Conservation (phyloP, 2,329 filamentous ascomycete species). For the Fusarium sp. region DNA sequence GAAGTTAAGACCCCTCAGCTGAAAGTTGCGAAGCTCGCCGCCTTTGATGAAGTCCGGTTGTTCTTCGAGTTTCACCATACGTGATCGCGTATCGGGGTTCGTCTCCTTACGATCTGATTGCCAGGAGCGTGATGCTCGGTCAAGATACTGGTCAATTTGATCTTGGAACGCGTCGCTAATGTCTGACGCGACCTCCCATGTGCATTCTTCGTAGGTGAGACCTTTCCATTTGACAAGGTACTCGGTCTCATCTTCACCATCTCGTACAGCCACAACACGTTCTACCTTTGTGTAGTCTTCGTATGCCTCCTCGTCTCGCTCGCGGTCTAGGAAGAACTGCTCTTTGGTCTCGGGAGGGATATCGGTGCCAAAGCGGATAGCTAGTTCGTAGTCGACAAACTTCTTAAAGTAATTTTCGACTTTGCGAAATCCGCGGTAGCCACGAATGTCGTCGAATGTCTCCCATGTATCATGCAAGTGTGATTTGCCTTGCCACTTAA, state of each 20-base stretch:
- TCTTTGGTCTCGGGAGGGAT: constrained; percentile 87
- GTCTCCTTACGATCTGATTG: constrained; percentile 82
- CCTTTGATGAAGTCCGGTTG: constrained; percentile 88
- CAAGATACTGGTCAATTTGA: constrained; percentile 91
- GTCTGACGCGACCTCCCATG: constrained; percentile 85
- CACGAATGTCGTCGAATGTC: constrained; percentile 75
- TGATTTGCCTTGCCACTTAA: constrained; percentile 97
- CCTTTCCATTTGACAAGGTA: constrained; percentile 99
- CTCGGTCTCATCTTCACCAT: constrained; percentile 82
- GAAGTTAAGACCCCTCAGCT: constrained; percentile 94
- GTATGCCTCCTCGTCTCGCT: constrained; percentile 87
- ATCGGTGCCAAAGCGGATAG: constrained; percentile 79
- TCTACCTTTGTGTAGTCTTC: constrained; percentile 94
- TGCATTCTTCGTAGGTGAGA: constrained; percentile 91
- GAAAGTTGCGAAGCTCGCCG: constrained; percentile 90
- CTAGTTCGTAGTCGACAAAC: constrained; percentile 81
- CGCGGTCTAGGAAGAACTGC: constrained; percentile 94
- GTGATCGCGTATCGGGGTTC: constrained; percentile 77
- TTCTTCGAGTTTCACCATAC: constrained; percentile 77
- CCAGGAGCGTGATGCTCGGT: constrained; percentile 84
- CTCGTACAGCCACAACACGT: constrained; percentile 85
- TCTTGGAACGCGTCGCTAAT: constrained; percentile 83
- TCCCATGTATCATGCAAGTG: constrained; percentile 98
- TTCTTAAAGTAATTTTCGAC: constrained; percentile 96
- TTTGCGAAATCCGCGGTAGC: constrained; percentile 86